Percentiles rank a stretch among this genome's conserved stretches.
phyloP scores from a whole-genome alignment of 129 eudicot genomes.

The Lactuca saligna region DNA sequence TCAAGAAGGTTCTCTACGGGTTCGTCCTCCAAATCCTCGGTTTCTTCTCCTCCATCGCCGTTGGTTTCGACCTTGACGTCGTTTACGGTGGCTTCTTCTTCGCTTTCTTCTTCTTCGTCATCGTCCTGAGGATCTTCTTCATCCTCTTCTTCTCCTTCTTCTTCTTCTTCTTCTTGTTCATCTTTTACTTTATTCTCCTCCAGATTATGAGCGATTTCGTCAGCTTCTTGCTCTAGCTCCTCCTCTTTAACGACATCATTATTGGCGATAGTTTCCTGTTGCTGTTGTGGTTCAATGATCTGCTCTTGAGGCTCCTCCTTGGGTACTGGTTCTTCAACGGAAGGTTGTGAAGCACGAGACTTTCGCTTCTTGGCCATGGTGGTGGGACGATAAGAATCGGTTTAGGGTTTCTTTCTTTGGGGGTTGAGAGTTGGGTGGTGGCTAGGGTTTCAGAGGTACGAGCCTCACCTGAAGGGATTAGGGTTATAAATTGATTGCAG shows the following conservation, averaged over 20 bases:
- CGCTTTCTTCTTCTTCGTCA: constrained; percentile 17
- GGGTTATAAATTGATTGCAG: constrained; percentile 13
- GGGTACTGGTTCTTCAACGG: constrained; percentile 24
- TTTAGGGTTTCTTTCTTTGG: constrained; percentile 25
- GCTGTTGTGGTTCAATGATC: constrained; percentile 20
- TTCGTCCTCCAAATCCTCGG: constrained; percentile 48
- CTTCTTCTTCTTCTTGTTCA: constrained; percentile 16
- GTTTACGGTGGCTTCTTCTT: constrained; percentile 14
- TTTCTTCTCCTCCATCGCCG: constrained; percentile 29
- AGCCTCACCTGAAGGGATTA: neutral
- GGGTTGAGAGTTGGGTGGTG: constrained; percentile 12
- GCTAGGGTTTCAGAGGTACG: constrained; percentile 27
- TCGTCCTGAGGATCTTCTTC: constrained; percentile 7
- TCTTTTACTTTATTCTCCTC: constrained; percentile 23
- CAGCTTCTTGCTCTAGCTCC: constrained; percentile 28
- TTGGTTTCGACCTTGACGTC: constrained; percentile 25
- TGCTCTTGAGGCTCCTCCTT: constrained; percentile 30
- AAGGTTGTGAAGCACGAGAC: constrained; percentile 32
- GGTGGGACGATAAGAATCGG: neutral
- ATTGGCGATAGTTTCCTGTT: neutral
- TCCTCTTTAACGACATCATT: constrained; percentile 16
- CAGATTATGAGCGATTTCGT: constrained; percentile 14
- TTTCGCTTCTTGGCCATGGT: constrained; percentile 76
- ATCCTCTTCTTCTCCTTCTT: constrained; percentile 8
- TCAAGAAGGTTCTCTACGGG: constrained; percentile 77